Conservation (phyloP, 805 yeast species). For the Wilhelminamyces savonicus region DNA sequence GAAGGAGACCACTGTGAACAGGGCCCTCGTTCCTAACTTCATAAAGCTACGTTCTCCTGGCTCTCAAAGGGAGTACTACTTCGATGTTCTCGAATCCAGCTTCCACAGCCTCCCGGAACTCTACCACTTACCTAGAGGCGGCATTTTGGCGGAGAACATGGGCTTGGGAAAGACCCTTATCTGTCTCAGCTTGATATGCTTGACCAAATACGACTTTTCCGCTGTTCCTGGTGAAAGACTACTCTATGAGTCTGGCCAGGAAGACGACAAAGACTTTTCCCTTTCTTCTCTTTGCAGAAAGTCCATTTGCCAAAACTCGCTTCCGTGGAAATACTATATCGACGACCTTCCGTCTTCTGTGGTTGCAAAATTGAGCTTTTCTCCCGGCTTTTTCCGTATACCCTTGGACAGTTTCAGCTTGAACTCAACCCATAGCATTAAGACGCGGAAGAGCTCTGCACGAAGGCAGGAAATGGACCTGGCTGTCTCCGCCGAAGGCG, state of each 20-base stretch:
- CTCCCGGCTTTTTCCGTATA: constrained; percentile 43
- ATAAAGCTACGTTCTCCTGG: constrained; percentile 15
- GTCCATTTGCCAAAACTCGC: constrained; percentile 38
- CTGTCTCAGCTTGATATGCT: constrained; percentile 49
- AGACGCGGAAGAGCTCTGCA: constrained; percentile 11
- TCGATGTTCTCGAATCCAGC: constrained; percentile 26
- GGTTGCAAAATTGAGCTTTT: constrained; percentile 20
- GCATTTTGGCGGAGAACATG: constrained; percentile 63
- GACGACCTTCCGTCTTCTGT: constrained; percentile 42
- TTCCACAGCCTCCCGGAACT: constrained; percentile 33
- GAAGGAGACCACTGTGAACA: constrained; percentile 37
- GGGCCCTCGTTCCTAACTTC: constrained; percentile 29
- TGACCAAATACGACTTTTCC: constrained; percentile 48
- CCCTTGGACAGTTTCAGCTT: constrained; percentile 14
- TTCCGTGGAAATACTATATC: constrained; percentile 51
- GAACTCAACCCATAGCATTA: constrained; percentile 12
- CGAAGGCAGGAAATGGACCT: constrained; percentile 6
- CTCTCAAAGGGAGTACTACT: constrained; percentile 16
- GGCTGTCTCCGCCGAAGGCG: constrained; percentile 11
- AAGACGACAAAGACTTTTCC: constrained; percentile 3
- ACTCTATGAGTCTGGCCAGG: constrained; percentile 7
- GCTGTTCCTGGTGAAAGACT: constrained; percentile 31
- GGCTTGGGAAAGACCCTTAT: constrained; percentile 62
- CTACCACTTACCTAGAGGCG: constrained; percentile 50
- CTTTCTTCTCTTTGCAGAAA: constrained; percentile 36